These are phyloP conservation scores for Neolentinus lepideus DNA, from an alignment of 1,284 basidiomycete species.

Conservation along the genomic window DNA sequence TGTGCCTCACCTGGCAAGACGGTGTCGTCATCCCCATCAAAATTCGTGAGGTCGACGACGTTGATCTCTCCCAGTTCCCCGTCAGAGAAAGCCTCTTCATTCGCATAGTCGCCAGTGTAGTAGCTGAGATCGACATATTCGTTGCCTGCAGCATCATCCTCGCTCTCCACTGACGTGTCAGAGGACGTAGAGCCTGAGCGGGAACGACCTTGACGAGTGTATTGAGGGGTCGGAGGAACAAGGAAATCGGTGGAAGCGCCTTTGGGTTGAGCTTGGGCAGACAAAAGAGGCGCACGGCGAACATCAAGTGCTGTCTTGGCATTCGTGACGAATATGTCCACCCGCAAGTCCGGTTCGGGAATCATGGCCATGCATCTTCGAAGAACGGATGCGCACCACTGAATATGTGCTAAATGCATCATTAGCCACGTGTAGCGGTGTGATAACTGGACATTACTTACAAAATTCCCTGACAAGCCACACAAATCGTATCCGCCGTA, in stretches of 20 bases:
- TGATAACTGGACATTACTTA: conserved; percentile 26
- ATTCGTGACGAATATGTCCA: conserved; percentile 81
- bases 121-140: conserved; percentile 41
- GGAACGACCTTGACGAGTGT: not conserved
- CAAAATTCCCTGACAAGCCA: conserved; percentile 84
- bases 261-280: conserved; percentile 4
- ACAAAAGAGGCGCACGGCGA: conserved; percentile 4
- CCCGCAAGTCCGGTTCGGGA: conserved; percentile 48
- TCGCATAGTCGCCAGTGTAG: conserved; percentile 29
- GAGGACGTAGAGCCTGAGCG: conserved; percentile 13
- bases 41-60: conserved; percentile 71
- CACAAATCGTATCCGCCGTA: conserved; percentile 66
- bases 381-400: conserved; percentile 74
- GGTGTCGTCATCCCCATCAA: conserved; percentile 73
- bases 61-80: conserved; percentile 38
- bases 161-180: conserved; percentile 26
- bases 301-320: conserved; percentile 20
- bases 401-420: conserved; percentile 56
- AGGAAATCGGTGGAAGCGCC: conserved; percentile 21
- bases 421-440: not conserved
- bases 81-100: conserved; percentile 16
- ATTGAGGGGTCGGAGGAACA: conserved; percentile 33
- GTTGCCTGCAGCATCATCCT: conserved; percentile 15
- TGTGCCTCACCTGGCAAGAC: conserved; percentile 53
- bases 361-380: conserved; percentile 64